Conservation (phyloP, 306 rosid genomes). For the Lablab purpureus region DNA sequence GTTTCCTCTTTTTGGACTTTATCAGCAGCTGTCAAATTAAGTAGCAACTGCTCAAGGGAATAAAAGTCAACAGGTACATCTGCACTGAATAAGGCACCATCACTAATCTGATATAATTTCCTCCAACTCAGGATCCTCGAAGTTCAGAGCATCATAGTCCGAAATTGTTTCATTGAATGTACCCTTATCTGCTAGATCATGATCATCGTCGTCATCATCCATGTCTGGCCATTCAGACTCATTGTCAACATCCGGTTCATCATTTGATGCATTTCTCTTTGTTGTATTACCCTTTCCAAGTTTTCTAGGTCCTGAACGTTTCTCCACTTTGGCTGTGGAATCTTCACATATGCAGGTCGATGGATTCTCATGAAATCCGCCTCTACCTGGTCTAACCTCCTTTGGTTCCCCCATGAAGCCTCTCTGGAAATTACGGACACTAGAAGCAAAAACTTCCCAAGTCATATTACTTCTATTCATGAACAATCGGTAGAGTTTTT, state of each 20-base stretch:
- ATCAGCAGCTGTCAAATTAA: slow-evolving; percentile 44
- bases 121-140: slow-evolving; percentile 87
- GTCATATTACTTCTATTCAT: slow-evolving; percentile 73
- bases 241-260: slow-evolving; percentile 60
- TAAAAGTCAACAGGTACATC: slow-evolving; percentile 35
- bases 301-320: slow-evolving; percentile 58
- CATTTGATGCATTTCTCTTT: slow-evolving; percentile 53
- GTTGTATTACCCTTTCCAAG: slow-evolving; percentile 58
- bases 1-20: slow-evolving; percentile 20
- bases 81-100: slow-evolving; percentile 26
- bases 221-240: slow-evolving; percentile 71
- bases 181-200: slow-evolving; percentile 63
- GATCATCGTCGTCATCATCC: slow-evolving; percentile 81
- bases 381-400: slow-evolving; percentile 94
- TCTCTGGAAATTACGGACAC: slow-evolving; percentile 77
- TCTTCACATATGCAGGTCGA: slow-evolving; percentile 90
- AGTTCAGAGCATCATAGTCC: slow-evolving; percentile 72
- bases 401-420: slow-evolving; percentile 98
- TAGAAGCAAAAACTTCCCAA: slow-evolving; percentile 90
- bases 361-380: slow-evolving; percentile 97
- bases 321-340: slow-evolving; percentile 58
- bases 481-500: slow-evolving; percentile 84
- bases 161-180: slow-evolving; percentile 57
- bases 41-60: slow-evolving; percentile 40
- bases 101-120: slow-evolving; percentile 88